Base-by-base conservation (phyloP, 2,329 filamentous ascomycete genomes). In the Passalora sequoiae region DNA sequence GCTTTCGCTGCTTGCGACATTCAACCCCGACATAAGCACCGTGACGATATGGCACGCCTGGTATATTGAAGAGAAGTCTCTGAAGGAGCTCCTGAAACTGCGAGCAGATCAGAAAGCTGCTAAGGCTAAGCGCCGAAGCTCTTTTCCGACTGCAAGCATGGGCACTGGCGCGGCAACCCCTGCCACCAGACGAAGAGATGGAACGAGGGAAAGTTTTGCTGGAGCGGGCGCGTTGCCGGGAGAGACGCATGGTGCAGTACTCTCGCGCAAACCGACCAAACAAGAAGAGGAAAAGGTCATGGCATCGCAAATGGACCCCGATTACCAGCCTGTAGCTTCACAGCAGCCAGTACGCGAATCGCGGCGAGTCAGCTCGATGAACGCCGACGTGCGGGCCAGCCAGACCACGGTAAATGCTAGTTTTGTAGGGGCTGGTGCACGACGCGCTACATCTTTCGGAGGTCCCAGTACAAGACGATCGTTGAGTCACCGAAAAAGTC, bases 361-460 rank as follows among this genome's bases (percentile, higher is more conserved):
- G n/a, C 80, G 92, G 31, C 80, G 92, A 38, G 84, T 97, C 19
- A 98, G 92, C 69, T 97, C 91, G 12, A 83, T 86, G 7, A 92
- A 84, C 47, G 75, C 78, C 12, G 70, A 71, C 41, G 71, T 67
- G 39, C 60, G 67, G 42, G 55, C 66, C 54, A 65, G 69, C 62
- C 56, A 59, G 35, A 53, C 49, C 19, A 56, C 63, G 10, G 51
- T 66, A 42, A 68, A 65, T 30, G 75, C 62, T 17, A 71, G 66
- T 49, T 70, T 74, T 47, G 65, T 66, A 62, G 52, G 72, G 63
- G 72, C 73, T 31, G 66, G 74, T 10, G 79, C 83, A 52, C 77
- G 84, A 47, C 76, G 80, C 5, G 83, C 60, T 21, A 55, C 92
- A 40, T 94, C 89, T 1, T 77, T 92, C 51, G 84, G 84, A 21